Percentiles rank a stretch among this genome's conserved stretches.
These are phyloP conservation scores for Triticum timopheevii DNA, from an alignment of 176 grass and related monocot species.

Conservation along the genomic window DNA sequence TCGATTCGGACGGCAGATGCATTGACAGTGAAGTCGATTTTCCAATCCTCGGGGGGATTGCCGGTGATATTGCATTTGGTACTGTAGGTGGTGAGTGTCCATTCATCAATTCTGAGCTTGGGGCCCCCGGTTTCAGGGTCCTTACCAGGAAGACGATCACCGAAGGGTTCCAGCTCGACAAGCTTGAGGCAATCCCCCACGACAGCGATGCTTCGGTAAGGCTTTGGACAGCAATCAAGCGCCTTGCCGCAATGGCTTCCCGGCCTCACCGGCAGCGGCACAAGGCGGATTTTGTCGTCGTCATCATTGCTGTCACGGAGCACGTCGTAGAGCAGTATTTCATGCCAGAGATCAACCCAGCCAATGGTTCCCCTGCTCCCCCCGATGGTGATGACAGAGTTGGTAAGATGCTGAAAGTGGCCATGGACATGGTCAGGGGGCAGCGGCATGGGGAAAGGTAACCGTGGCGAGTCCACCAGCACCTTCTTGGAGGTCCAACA, in stretches of 20 bases:
- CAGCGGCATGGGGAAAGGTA: neutral
- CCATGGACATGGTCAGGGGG: neutral
- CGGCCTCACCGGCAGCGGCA: neutral
- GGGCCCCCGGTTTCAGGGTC: neutral
- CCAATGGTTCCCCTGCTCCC: neutral
- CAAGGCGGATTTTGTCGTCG: neutral
- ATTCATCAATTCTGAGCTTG: neutral
- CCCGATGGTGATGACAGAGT: neutral
- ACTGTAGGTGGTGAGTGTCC: neutral
- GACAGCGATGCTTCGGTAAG: neutral
- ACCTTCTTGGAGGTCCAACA: neutral
- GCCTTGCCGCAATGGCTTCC: neutral
- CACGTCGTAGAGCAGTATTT: slow-evolving; percentile 5
- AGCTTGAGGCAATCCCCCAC: neutral
- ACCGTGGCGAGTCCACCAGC: neutral
- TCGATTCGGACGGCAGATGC: neutral
- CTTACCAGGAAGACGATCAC: neutral
- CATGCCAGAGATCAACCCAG: neutral
- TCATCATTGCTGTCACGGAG: neutral
- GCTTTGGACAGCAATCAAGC: neutral
- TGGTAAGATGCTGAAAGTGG: neutral
- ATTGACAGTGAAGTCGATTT: neutral
- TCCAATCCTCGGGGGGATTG: neutral
- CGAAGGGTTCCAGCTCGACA: neutral
- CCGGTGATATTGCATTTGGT: neutral